Evolutionary conservation across 768 basidiomycete species (phyloP), one percentile per base, ranked within the genome.

Genomic region (Rhizopogon vesiculosus): DNA sequence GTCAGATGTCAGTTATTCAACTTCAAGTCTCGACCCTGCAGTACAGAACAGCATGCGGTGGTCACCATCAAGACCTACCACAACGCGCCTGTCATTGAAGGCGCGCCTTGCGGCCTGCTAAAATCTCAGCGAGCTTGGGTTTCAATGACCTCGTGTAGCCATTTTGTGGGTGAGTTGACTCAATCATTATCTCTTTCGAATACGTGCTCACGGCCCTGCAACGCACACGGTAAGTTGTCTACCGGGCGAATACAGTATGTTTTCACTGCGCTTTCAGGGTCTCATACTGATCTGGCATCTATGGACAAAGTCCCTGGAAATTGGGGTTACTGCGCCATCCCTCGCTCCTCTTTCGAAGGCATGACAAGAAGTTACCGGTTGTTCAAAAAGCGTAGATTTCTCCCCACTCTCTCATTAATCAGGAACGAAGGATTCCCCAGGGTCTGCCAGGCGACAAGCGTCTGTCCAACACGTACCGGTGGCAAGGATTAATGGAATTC

Each of bases 391-490:
- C 5, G 19, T 35, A 35, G 22, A 25, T 49, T 19, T 15, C 18
- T 19, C 28, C 13, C 31, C 10, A 13, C 19, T 22, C 33, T 22
- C 5, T 25, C 35, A 49, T 49, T 22, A 49, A 38, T 25, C 33
- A 49, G 16, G 22, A 1, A 16, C 19, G 25, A 19, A 7, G 2
- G 7, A 9, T 48, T 16, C 35, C 9, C 33, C 48, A 49, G 48
- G 48, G 48, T 49, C 48, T 38, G 35, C 48, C 48, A 49, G 48
- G 48, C 35, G 48, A 38, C 48, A 49, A 25, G 48, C 15, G 9
- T 49, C 35, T 25, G 33, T 9, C 35, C 15, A 15, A 35, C 35
- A 38, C 22, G 33, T 49, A 35, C 35, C 22, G 8, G 35, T 49
- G 48, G 35, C 13, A 22, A 38, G 35, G 22, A 49, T 49, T 38